Evolutionary conservation across 257 asterid species (phyloP).

Genomic region (Solanum phureja): DNA sequence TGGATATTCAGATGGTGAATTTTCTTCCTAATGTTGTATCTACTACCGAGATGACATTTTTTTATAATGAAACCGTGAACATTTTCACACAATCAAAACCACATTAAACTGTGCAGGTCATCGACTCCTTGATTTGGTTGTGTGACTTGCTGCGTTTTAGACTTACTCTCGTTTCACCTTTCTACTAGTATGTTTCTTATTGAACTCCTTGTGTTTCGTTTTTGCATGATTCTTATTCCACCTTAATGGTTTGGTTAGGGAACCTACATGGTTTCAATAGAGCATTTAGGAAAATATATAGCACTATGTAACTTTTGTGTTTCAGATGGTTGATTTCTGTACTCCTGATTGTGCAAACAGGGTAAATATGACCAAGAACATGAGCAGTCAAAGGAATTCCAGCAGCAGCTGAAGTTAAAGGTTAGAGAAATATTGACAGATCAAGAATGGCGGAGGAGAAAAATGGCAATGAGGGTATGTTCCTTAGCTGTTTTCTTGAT

Average conservation of each 20-base stretch:
- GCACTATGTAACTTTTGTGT: background rate
- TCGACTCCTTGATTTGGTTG: background rate
- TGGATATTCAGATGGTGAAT: background rate
- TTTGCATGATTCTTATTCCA: background rate
- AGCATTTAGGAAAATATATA: background rate
- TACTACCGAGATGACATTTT: background rate
- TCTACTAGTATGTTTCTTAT: background rate
- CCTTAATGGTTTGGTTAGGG: background rate
- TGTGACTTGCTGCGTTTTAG: background rate
- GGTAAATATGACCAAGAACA: conserved; percentile 87
- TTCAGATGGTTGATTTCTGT: background rate
- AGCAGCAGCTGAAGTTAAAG: conserved; percentile 78
- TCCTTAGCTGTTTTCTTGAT: background rate
- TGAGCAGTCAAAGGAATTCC: conserved; percentile 77
- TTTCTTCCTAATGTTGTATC: background rate
- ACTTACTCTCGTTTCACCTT: background rate
- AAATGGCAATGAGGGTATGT: conserved; percentile 96
- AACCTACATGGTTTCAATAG: background rate
- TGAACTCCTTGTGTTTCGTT: background rate
- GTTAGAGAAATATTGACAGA: conserved; percentile 95
- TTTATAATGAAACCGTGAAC: background rate
- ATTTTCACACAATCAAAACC: background rate
- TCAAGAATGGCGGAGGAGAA: conserved; percentile 99
- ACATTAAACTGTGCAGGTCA: background rate
- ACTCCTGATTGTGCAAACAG: conserved; percentile 27